These are phyloP conservation scores for Paracoccidioides brasiliensis DNA, from an alignment of 2,329 filamentous ascomycete genomes.

Conservation along the genomic window DNA sequence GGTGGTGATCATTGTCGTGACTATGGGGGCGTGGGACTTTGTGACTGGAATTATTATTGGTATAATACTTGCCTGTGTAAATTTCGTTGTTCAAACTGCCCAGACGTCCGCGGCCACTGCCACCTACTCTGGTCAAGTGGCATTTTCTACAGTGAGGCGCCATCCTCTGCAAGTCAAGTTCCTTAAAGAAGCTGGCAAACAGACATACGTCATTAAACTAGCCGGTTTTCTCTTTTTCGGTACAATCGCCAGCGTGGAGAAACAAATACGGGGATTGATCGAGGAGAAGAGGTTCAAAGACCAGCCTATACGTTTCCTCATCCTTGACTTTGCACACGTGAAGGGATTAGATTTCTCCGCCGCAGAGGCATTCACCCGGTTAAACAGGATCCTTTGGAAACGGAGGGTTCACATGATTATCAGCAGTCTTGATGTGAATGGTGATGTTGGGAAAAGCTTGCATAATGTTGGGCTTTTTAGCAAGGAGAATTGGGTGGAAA, in stretches of 20 bases:
- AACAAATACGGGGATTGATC: slow-evolving; percentile 67
- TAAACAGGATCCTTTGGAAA: slow-evolving; percentile 68
- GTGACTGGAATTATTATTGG: slow-evolving; percentile 87
- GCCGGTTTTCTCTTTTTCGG: slow-evolving; percentile 97
- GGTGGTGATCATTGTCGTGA: slow-evolving; percentile 76
- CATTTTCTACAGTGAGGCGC: slow-evolving; percentile 81
- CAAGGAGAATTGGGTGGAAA: slow-evolving; percentile 58
- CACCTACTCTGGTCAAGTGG: slow-evolving; percentile 78
- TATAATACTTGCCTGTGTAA: slow-evolving; percentile 80
- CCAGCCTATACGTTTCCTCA: slow-evolving; percentile 74
- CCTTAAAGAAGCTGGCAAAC: slow-evolving; percentile 67
- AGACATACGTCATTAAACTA: slow-evolving; percentile 84
- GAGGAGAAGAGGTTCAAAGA: slow-evolving; percentile 66
- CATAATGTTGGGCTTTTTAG: slow-evolving; percentile 72
- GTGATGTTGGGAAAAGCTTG: slow-evolving; percentile 63
- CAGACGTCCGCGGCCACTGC: slow-evolving; percentile 78
- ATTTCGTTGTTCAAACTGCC: slow-evolving; percentile 83
- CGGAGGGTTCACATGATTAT: slow-evolving; percentile 71
- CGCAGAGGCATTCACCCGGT: slow-evolving; percentile 84
- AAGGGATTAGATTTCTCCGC: slow-evolving; percentile 92
- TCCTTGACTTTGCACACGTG: slow-evolving; percentile 80
- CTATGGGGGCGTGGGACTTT: slow-evolving; percentile 96
- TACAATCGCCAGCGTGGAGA: slow-evolving; percentile 90
- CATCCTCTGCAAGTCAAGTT: slow-evolving; percentile 84
- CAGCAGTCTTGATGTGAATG: slow-evolving; percentile 65